Percentiles rank a stretch among this genome's conserved stretches.
Evolutionary conservation across 1,139 yeast genomes (phyloP).

Genomic region (Zygotorulaspora mrakii): DNA sequence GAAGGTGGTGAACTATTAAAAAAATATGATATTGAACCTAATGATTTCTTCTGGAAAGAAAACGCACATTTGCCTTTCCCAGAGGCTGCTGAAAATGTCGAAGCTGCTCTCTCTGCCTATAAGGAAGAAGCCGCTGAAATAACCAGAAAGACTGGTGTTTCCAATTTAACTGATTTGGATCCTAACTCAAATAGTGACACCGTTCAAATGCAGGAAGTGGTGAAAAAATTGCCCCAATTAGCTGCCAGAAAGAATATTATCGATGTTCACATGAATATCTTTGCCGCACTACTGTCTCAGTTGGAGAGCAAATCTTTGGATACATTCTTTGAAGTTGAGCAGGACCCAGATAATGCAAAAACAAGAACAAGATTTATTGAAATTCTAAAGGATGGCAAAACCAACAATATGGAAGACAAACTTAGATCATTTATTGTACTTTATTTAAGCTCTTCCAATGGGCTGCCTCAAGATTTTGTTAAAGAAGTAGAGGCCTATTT

Average conservation of each 20-base stretch:
- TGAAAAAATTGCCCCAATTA: conserved; percentile 85
- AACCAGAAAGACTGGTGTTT: conserved; percentile 73
- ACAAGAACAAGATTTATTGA: conserved; percentile 58
- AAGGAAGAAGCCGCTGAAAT: conserved; percentile 84
- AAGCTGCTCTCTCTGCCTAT: conserved; percentile 71
- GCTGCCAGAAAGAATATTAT: conserved; percentile 83
- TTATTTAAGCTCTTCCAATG: conserved; percentile 47
- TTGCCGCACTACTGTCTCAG: conserved; percentile 77
- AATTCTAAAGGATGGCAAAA: conserved; percentile 44
- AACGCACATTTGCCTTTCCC: conserved; percentile 92
- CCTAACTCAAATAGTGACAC: conserved; percentile 63
- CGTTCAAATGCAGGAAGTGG: conserved; percentile 78
- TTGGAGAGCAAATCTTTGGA: conserved; percentile 83
- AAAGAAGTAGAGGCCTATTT: conserved; percentile 64
- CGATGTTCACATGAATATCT: conserved; percentile 96
- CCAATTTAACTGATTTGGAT: conserved; percentile 65
- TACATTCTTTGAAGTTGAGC: conserved; percentile 90
- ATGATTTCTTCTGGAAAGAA: conserved; percentile 84
- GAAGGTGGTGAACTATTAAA: conserved; percentile 41
- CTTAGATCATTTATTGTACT: conserved; percentile 81
- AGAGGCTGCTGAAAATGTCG: conserved; percentile 95
- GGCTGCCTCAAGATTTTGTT: conserved; percentile 60
- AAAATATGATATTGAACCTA: conserved; percentile 77
- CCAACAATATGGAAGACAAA: conserved; percentile 64
- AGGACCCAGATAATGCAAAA: conserved; percentile 60